Percentiles rank a stretch among this genome's conserved stretches.
Conservation (phyloP, 2,329 filamentous ascomycete species). For the Fusarium succisae region DNA sequence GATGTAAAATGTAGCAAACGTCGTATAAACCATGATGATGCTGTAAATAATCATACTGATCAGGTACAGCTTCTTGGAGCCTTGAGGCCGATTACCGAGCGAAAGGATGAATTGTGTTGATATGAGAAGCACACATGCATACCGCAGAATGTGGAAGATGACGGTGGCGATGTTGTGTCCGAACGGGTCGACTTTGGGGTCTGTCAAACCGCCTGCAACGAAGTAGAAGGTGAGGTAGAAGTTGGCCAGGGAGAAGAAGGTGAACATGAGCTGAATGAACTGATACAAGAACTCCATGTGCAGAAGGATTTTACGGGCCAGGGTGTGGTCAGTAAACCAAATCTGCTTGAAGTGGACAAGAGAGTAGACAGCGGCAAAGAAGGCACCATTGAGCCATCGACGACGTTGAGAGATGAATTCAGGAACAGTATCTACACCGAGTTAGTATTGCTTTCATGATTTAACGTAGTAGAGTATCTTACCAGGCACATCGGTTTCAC, state of each 20-base stretch:
- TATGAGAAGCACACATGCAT: slow-evolving; percentile 86
- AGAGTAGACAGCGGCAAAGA: slow-evolving; percentile 98
- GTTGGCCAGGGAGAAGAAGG: slow-evolving; percentile 97
- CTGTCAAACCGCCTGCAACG: slow-evolving; percentile 87
- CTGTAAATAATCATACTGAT: slow-evolving; percentile 88
- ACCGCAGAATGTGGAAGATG: slow-evolving; percentile 88
- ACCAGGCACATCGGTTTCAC: slow-evolving; percentile 98
- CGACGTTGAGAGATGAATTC: slow-evolving; percentile 97
- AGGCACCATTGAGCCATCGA: slow-evolving; percentile 97
- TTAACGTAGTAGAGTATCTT: slow-evolving; percentile 51
- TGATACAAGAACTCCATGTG: slow-evolving; percentile 98
- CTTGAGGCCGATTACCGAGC: slow-evolving; percentile 95
- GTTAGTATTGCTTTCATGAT: slow-evolving; percentile 35
- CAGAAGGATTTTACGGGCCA: slow-evolving; percentile 87
- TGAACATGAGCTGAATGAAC: slow-evolving; percentile 90
- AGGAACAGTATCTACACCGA: slow-evolving; percentile 78
- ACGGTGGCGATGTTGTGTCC: slow-evolving; percentile 84
- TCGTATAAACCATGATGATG: slow-evolving; percentile 95
- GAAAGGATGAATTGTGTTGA: slow-evolving; percentile 95
- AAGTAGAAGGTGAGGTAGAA: slow-evolving; percentile 99
- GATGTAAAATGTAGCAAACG: slow-evolving; percentile 89
- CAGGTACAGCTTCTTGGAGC: slow-evolving; percentile 90
- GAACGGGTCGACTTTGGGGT: slow-evolving; percentile 85
- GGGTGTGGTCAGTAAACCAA: slow-evolving; percentile 90
- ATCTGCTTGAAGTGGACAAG: slow-evolving; percentile 94